Base-by-base conservation (phyloP, 306 rosid genomes). In the Prinsepia uniflora region DNA sequence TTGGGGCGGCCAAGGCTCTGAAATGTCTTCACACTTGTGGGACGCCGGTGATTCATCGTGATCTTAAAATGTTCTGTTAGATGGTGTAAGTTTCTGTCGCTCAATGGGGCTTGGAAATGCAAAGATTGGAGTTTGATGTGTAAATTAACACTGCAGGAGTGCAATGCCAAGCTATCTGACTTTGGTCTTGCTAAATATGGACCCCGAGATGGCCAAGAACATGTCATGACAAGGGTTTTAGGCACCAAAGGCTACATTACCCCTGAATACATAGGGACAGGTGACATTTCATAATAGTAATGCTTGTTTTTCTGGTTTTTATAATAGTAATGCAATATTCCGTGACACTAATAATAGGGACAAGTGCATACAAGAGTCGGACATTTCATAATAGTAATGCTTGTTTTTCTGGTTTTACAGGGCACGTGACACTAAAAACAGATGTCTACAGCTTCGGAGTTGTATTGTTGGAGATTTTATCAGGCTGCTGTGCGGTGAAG, bases 181-280 rank as follows among this genome's bases (percentile, higher is more conserved):
- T 85, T 85, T 0, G 84, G 85, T n/a, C 76, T 80, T 5, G 84
- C 86, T 5, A 80, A 74, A 54, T 78, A 80, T 64, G 89, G 86
- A 80, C 89, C 84, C 55, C 73, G 53, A 22, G 73, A 72, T 18
- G 75, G 65, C 24, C 70, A 65, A 19, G 76, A 84, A 45, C 68
- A 73, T 30, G 57, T 82, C 6, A 47, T 77, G 77, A 77, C 83
- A 17, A 80, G 78, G 67, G 67, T 80, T 68, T 76, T 80, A 15
- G 89, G 89, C 78, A 82, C 83, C 45, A 82, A 72, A 70, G 84
- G 86, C 56, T 84, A 84, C 41, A 79, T 84, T 10, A 84, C 84
- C 9, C 82, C 81, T 0, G 82, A 85, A 48, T 81, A 81, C 80
- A 14, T 79, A 8, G 67, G 68, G 49, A 76, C 80, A 73, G 88